These are phyloP conservation scores for Amanita polypyramis DNA, from an alignment of 768 basidiomycete genomes.

Conservation along the genomic window DNA sequence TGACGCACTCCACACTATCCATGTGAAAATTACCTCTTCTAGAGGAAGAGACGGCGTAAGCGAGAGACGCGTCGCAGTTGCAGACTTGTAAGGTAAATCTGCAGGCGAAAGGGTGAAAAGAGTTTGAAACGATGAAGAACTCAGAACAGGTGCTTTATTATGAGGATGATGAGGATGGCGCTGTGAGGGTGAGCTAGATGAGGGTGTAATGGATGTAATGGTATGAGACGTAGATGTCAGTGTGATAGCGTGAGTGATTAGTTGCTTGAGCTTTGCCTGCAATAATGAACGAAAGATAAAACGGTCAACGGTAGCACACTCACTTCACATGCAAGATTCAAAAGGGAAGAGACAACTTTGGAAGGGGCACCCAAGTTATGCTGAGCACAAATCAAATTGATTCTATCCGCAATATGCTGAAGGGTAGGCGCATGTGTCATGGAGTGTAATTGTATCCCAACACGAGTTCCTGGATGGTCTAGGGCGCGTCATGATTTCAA, in stretches of 20 bases:
- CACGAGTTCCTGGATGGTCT: slow-evolving; percentile 65
- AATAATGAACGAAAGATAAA: not conserved
- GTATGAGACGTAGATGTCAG: slow-evolving; percentile 68
- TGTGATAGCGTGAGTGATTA: slow-evolving; percentile 72
- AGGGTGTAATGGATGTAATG: slow-evolving; percentile 64
- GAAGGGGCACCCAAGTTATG: slow-evolving; percentile 55
- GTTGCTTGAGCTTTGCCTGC: slow-evolving; percentile 75
- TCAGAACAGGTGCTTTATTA: slow-evolving; percentile 37
- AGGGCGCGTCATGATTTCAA: not conserved
- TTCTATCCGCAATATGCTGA: slow-evolving; percentile 69
- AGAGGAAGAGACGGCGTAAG: slow-evolving; percentile 18
- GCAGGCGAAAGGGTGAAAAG: slow-evolving; percentile 70
- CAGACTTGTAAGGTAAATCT: slow-evolving; percentile 69
- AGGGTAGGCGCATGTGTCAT: slow-evolving; percentile 61
- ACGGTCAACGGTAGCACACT: slow-evolving; percentile 8
- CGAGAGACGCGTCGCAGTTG: slow-evolving; percentile 63
- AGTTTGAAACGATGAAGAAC: slow-evolving; percentile 63
- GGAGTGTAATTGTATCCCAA: slow-evolving; percentile 65
- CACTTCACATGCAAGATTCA: slow-evolving; percentile 75
- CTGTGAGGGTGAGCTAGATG: slow-evolving; percentile 25
- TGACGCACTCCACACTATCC: slow-evolving; percentile 15
- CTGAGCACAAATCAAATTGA: slow-evolving; percentile 75
- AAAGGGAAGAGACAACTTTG: slow-evolving; percentile 52
- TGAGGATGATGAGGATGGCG: slow-evolving; percentile 21
- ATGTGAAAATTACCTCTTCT: not conserved